phyloP scores from a whole-genome alignment of 2,329 filamentous ascomycete genomes.

The Bipolaris zeicola region DNA sequence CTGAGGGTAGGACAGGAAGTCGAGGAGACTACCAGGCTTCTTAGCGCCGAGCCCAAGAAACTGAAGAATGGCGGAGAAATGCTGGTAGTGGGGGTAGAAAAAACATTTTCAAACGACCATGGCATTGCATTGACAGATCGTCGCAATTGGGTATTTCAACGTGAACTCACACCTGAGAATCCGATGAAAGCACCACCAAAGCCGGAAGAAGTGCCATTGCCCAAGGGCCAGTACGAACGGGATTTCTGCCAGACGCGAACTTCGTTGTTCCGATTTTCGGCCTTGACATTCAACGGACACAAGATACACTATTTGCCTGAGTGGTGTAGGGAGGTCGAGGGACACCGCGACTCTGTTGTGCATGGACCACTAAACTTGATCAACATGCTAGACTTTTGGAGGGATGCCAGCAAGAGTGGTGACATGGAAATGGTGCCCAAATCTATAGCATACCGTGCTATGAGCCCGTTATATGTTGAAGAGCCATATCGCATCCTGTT shows the following conservation, averaged over 20 bases:
- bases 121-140: conserved; percentile 46
- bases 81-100: conserved; percentile 64
- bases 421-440: conserved; percentile 28
- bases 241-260: conserved; percentile 68
- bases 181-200: conserved; percentile 45
- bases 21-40: conserved; percentile 53
- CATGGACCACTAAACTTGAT: conserved; percentile 83
- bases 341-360: conserved; percentile 75
- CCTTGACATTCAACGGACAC: conserved; percentile 91
- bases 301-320: conserved; percentile 80
- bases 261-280: conserved; percentile 88
- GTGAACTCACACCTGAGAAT: conserved; percentile 48
- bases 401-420: conserved; percentile 28
- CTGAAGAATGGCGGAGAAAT: conserved; percentile 60
- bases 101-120: conserved; percentile 52
- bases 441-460: conserved; percentile 39
- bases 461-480: conserved; percentile 41
- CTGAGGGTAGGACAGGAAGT: conserved; percentile 43
- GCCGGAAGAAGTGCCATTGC: conserved; percentile 28
- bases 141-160: conserved; percentile 47
- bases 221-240: conserved; percentile 43
- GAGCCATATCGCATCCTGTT: conserved; percentile 41
- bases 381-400: conserved; percentile 45
- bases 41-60: conserved; percentile 56
- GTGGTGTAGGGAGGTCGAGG: conserved; percentile 74